A percentile compares a stretch with the other conserved stretches of the same genome.
Evolutionary conservation across 2,329 filamentous ascomycete species (phyloP).

Genomic region (Hymenoscyphus salicellus): DNA sequence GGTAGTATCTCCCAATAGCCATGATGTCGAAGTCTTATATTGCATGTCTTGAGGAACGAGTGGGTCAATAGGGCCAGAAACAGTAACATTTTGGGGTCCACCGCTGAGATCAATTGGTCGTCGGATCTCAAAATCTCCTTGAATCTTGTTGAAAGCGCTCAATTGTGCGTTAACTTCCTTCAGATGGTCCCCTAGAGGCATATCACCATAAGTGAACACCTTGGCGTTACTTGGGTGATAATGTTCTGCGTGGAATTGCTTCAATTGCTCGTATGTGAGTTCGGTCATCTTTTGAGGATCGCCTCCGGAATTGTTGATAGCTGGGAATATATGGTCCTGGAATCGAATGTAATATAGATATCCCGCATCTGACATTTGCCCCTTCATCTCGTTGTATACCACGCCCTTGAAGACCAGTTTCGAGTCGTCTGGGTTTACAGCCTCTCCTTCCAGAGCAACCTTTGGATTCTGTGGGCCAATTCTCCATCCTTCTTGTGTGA

Average conservation of each 20-base stretch:
- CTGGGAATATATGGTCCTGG: slow-evolving; percentile 89
- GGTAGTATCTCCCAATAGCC: slow-evolving; percentile 80
- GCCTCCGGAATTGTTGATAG: slow-evolving; percentile 93
- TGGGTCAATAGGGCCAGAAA: slow-evolving; percentile 81
- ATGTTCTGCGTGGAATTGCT: slow-evolving; percentile 83
- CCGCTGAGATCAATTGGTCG: slow-evolving; percentile 66
- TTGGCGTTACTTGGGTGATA: slow-evolving; percentile 98
- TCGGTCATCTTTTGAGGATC: slow-evolving; percentile 96
- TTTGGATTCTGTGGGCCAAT: slow-evolving; percentile 85
- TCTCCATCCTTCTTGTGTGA: slow-evolving; percentile 94
- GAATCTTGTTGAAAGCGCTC: slow-evolving; percentile 67
- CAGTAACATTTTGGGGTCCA: slow-evolving; percentile 66
- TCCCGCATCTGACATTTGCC: slow-evolving; percentile 94
- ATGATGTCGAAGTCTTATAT: slow-evolving; percentile 89
- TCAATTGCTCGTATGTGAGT: slow-evolving; percentile 84
- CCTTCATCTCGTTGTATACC: slow-evolving; percentile 99
- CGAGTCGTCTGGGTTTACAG: slow-evolving; percentile 52
- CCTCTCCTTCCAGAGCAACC: slow-evolving; percentile 43
- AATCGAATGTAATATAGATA: slow-evolving; percentile 96
- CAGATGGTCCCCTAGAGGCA: slow-evolving; percentile 79
- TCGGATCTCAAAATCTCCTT: slow-evolving; percentile 70
- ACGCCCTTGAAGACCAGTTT: slow-evolving; percentile 93
- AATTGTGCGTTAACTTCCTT: slow-evolving; percentile 74
- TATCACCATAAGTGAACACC: slow-evolving; percentile 90
- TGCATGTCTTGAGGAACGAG: slow-evolving; percentile 83